phyloP scores from a whole-genome alignment of 768 basidiomycete species.

The Podaxis carcinomalis region DNA sequence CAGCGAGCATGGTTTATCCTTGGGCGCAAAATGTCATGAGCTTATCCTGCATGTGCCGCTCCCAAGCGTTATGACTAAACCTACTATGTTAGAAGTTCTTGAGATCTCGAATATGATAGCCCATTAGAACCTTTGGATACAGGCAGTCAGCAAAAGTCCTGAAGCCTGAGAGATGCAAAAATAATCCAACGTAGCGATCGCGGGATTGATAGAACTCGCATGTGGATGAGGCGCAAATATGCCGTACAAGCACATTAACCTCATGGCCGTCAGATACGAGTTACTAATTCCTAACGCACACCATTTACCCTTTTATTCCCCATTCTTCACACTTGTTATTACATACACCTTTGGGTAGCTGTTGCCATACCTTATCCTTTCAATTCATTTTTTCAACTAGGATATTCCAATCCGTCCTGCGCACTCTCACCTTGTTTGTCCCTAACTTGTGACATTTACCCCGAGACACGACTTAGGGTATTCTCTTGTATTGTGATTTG shows the following conservation, averaged over 20 bases:
- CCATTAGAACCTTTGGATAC: not conserved
- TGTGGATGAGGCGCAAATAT: not conserved
- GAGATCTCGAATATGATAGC: not conserved
- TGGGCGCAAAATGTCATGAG: not conserved
- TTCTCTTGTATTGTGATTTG: not conserved
- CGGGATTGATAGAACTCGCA: not conserved
- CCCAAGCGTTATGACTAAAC: not conserved
- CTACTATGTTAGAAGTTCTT: not conserved
- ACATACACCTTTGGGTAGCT: no score
- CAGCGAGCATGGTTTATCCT: not conserved
- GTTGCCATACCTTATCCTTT: not conserved
- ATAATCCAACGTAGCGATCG: not conserved
- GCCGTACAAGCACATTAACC: not conserved
- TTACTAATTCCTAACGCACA: not conserved
- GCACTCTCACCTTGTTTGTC: not conserved
- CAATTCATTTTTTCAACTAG: not conserved
- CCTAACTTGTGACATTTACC: not conserved
- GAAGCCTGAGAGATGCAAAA: not conserved
- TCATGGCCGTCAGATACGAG: not conserved
- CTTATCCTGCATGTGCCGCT: not conserved
- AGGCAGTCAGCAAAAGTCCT: not conserved
- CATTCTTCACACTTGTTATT: no score
- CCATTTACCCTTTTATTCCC: not conserved
- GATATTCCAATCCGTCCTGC: not conserved
- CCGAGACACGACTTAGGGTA: not conserved